Conservation (phyloP, 345 rosid genomes). For the Mangifera indica region DNA sequence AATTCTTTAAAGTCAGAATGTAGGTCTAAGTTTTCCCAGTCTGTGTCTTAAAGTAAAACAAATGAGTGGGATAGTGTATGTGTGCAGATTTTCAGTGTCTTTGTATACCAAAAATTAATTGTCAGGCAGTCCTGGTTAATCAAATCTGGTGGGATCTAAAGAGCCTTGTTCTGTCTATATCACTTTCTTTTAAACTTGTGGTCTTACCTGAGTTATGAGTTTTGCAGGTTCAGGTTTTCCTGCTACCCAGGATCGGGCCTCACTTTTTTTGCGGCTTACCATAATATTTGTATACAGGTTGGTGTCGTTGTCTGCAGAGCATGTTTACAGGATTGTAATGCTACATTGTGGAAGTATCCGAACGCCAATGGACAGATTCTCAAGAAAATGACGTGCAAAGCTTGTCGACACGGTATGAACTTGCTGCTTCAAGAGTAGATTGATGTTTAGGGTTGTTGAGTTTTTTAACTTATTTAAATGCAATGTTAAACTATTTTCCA, state of each 20-base stretch:
- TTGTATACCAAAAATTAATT: conserved; percentile 3
- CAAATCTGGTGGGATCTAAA: conserved; percentile 1
- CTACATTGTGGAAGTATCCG: background rate
- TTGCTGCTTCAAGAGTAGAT: background rate
- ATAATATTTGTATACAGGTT: conserved; percentile 44
- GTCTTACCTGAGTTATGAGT: conserved; percentile 31
- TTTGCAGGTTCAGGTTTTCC: conserved; percentile 49
- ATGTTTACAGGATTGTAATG: conserved; percentile 24
- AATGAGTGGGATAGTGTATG: background rate
- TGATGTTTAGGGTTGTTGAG: background rate
- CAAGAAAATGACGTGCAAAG: background rate
- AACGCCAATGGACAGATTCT: background rate
- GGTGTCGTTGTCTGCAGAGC: conserved; percentile 31
- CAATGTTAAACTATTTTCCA: background rate
- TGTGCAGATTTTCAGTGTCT: background rate
- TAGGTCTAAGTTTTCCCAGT: background rate
- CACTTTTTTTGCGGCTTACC: conserved; percentile 37
- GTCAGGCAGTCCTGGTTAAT: conserved; percentile 3
- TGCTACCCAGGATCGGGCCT: conserved; percentile 41
- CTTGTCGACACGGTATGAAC: background rate
- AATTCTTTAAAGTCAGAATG: background rate
- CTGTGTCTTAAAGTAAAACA: background rate
- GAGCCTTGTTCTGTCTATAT: conserved; percentile 4
- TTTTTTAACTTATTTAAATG: background rate
- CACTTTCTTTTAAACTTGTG: background rate